Evolutionary conservation across 2,329 filamentous ascomycete species (phyloP), one percentile per base, ranked within the genome.

Genomic region (Fusarium sp.): DNA sequence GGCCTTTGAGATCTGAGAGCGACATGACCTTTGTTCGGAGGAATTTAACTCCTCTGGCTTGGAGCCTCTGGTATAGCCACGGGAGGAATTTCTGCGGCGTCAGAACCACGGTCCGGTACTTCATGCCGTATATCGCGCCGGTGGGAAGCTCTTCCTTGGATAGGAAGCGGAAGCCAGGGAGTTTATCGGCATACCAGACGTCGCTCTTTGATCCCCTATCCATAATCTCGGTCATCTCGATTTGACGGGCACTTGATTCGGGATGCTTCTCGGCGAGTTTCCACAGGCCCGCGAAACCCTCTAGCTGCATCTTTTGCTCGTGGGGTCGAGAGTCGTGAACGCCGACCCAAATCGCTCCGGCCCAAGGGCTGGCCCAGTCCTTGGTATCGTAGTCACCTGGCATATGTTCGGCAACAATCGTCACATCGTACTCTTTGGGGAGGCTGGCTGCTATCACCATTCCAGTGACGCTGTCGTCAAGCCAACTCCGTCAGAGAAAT

Each of bases 361-460:
- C 81, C 77, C 78, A 82, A 7, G 80, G 81, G 60, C 79, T 81
- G 1, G 79, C 77, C 80, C 80, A 82, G n/a, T 74, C 71, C 1
- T 72, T 64, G 32, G 66, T 65, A 17, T 74, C 54, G 10, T 62
- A 38, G 63, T 82, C 80, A 5, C 79, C 80, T 14, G 80, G 79
- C 33, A 82, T 71, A 67, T 82, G 70, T 25, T 76, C 70, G 12
- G 79, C 81, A 20, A 81, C 73, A 38, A 83, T 79, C n/a, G 80
- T 83, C 17, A 82, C 67, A 12, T 76, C 69, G 68, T 80, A 75
- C 45, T 76, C 56, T 32, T 67, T 56, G 9, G 80, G 71, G 25
- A 83, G 75, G 12, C 64, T 70, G 59, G 63, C 71, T 25, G 81
- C 81, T 7, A 77, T 79, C 7, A 78, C 65, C 71, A 83, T 74